Base-by-base conservation (phyloP, 2,329 filamentous ascomycete species). In the Coccinonectria pachysandricola region DNA sequence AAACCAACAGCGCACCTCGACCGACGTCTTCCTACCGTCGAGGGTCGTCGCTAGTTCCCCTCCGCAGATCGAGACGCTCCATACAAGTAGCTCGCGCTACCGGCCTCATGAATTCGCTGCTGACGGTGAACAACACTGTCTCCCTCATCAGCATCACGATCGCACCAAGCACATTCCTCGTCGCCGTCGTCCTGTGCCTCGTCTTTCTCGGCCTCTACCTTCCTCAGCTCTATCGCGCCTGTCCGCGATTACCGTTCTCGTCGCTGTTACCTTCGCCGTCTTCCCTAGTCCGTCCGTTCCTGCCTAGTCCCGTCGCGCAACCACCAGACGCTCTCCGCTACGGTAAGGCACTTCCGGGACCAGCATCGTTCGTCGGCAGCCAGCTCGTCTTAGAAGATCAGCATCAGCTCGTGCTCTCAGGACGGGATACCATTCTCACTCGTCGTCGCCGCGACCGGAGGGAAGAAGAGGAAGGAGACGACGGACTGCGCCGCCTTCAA, bases 101-200 rank as follows among this genome's bases (percentile, higher is more conserved):
- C 29, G 25, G n/a, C 51, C 54, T 54, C 47, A 73, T 74, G 69
- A 64, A 64, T 58, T 69, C 70, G 32, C 57, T 75, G 50, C 54
- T 75, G 41, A 68, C 68, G 27, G 64, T 75, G 39, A 69, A 73
- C 54, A 75, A 69, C 53, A 67, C 72, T 62, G 61, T 75, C 48
- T 69, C 68, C 31, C 61, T 75, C 40, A 48, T 75, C 48, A 74
- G 63, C 53, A 59, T 75, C 45, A 65, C 58, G 43, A 64, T 75
- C 49, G 66, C 69, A 20, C 69, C 71, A 13, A 66, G 65, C 49
- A 69, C 68, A 30, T 74, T 66, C 47, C 54, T 75, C 41, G 65
- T 65, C 33, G 59, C 62, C 15, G 45, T 72, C 34, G 52, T 58
- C 31, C 42, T 74, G 15, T 45, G 59, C 25, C 55, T 73, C 39